Conservation (phyloP, 495 filamentous ascomycete species). For the Astrothelium macrocarpum region DNA sequence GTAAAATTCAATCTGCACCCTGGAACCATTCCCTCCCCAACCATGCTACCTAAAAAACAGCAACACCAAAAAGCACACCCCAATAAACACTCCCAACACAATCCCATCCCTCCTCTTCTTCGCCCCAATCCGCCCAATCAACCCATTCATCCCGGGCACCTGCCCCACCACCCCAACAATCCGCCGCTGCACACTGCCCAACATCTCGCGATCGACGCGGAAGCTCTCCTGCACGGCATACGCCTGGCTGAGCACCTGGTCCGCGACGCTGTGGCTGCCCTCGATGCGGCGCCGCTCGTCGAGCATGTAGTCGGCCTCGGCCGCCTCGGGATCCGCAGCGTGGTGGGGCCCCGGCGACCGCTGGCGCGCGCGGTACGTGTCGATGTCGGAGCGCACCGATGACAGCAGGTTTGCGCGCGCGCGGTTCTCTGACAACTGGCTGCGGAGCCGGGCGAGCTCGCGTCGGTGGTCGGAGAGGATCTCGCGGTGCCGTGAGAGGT, state of each 20-base stretch:
- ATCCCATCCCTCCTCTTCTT: constrained; percentile 94
- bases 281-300: constrained; percentile 80
- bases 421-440: constrained; percentile 59
- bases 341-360: constrained; percentile 29
- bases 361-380: constrained; percentile 53
- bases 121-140: constrained; percentile 88
- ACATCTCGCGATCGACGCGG: constrained; percentile 70
- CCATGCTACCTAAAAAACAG: constrained; percentile 59
- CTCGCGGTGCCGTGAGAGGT: constrained; percentile 84
- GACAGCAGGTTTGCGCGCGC: constrained; percentile 85
- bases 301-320: constrained; percentile 94
- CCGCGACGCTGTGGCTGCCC: constrained; percentile 73
- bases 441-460: constrained; percentile 64
- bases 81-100: constrained; percentile 83
- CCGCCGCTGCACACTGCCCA: constrained; percentile 76
- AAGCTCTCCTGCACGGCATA: constrained; percentile 96
- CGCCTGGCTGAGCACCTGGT: constrained; percentile 88
- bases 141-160: constrained; percentile 83
- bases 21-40: not conserved
- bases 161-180: constrained; percentile 82
- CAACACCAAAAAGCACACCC: constrained; percentile 79
- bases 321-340: constrained; percentile 56
- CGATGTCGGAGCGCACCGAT: constrained; percentile 84
- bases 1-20: not conserved
- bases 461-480: constrained; percentile 77